Percentiles rank a stretch among this genome's conserved stretches.
Conservation (phyloP, 106 monocot genomes). For the Dendrobium nobile region DNA sequence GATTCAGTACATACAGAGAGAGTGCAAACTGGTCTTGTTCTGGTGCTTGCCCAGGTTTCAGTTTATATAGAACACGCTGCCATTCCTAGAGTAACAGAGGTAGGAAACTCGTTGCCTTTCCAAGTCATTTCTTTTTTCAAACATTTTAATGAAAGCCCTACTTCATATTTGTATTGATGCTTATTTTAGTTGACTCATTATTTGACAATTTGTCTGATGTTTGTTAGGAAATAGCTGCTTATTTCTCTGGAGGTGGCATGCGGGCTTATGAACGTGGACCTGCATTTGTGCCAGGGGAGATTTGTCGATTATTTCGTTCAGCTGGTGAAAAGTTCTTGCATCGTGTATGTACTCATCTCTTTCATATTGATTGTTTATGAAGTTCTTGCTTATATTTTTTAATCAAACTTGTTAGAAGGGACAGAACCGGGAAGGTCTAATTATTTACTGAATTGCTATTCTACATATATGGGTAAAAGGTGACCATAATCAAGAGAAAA, state of each 20-base stretch:
- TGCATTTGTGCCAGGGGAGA: conserved; percentile 93
- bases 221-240: conserved; percentile 82
- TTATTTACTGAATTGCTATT: not conserved
- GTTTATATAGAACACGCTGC: conserved; percentile 83
- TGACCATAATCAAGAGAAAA: too few relatives aligned
- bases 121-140: not conserved
- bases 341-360: conserved; percentile 40
- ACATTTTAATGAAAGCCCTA: not conserved
- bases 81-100: conserved; percentile 96
- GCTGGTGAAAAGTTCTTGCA: conserved; percentile 76
- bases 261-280: conserved; percentile 84
- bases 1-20: conserved; percentile 44
- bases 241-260: conserved; percentile 84
- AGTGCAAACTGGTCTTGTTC: conserved; percentile 63
- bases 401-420: not conserved
- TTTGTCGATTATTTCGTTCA: conserved; percentile 76
- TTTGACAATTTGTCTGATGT: not conserved
- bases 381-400: not conserved
- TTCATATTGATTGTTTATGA: not conserved
- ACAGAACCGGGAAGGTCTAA: not conserved
- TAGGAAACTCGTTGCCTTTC: conserved; percentile 7
- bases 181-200: not conserved
- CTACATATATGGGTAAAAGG: not conserved
- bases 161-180: not conserved
- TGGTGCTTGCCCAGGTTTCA: conserved; percentile 83